A percentile compares a stretch with the other conserved stretches of the same genome.
phyloP scores from a whole-genome alignment of 768 basidiomycete species.

The Rhizopogon roseolus region DNA sequence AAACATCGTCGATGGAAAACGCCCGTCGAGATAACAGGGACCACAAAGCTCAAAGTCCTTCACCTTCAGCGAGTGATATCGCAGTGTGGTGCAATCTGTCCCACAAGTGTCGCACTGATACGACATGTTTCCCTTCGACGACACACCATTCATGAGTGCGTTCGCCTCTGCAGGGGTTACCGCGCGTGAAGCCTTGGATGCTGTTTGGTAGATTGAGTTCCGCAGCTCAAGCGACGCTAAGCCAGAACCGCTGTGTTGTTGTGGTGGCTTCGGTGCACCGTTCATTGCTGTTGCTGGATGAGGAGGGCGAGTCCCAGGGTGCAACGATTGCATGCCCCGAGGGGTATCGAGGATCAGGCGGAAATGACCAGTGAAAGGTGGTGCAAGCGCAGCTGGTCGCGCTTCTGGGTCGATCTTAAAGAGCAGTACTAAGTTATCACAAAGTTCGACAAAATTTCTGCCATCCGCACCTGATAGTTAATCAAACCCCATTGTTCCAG shows the following conservation, averaged over 20 bases:
- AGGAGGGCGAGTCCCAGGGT: constrained; percentile 68
- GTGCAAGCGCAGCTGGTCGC: constrained; percentile 88
- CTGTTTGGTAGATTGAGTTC: constrained; percentile 83
- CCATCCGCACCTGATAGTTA: constrained; percentile 84
- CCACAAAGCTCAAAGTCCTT: constrained; percentile 89
- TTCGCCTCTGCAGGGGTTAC: constrained; percentile 67
- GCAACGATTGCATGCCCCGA: constrained; percentile 90
- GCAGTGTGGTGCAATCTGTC: constrained; percentile 80
- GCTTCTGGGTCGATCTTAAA: constrained; percentile 93
- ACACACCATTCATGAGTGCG: constrained; percentile 48
- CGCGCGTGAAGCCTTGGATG: constrained; percentile 74
- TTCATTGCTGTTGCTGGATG: constrained; percentile 40
- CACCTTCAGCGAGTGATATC: constrained; percentile 92
- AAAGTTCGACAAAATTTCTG: neutral
- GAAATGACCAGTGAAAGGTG: constrained; percentile 99
- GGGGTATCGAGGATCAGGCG: constrained; percentile 96
- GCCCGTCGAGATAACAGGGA: constrained; percentile 92
- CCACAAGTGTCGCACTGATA: constrained; percentile 94
- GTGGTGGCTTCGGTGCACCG: constrained; percentile 37
- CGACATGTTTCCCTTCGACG: constrained; percentile 43
- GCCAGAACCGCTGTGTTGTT: constrained; percentile 18
- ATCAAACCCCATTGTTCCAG: constrained; percentile 98
- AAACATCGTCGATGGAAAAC: constrained; percentile 95
- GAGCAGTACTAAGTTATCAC: neutral
- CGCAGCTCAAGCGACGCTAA: constrained; percentile 85